phyloP scores from a whole-genome alignment of 2,329 filamentous ascomycete species.

The Endothia cerciana region DNA sequence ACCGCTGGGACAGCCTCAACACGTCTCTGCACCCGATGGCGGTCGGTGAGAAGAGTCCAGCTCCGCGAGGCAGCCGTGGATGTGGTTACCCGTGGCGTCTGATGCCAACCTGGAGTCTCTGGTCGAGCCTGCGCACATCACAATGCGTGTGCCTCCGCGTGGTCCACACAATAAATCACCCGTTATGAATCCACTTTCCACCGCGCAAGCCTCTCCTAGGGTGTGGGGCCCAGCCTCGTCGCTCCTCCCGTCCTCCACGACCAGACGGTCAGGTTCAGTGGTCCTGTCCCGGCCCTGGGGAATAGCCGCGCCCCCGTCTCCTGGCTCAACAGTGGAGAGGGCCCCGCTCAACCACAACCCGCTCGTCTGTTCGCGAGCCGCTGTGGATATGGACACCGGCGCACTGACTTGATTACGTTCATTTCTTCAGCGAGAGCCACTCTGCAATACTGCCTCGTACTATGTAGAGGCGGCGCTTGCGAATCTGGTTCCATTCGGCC shows the following conservation, averaged over 20 bases:
- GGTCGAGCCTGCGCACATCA: neutral
- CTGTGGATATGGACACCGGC: neutral
- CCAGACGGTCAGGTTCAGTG: neutral
- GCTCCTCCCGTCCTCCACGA: neutral
- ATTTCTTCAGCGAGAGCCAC: neutral
- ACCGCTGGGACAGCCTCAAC: constrained; percentile 1
- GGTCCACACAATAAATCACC: neutral
- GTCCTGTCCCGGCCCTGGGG: neutral
- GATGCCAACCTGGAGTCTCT: neutral
- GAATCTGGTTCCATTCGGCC: neutral
- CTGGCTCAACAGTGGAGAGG: neutral
- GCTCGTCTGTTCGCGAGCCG: neutral
- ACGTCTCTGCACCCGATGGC: neutral
- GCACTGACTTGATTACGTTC: neutral
- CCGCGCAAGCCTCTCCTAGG: neutral
- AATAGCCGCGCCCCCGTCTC: neutral
- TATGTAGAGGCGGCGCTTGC: neutral
- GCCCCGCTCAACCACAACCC: neutral
- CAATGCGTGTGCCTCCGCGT: neutral
- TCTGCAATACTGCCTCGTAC: neutral
- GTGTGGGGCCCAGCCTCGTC: neutral
- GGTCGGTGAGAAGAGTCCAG: neutral
- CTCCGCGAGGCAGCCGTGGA: neutral
- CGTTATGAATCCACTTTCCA: neutral
- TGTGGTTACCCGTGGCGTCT: neutral